Base-by-base conservation (phyloP, 768 basidiomycete species). In the Kwoniella sp. region DNA sequence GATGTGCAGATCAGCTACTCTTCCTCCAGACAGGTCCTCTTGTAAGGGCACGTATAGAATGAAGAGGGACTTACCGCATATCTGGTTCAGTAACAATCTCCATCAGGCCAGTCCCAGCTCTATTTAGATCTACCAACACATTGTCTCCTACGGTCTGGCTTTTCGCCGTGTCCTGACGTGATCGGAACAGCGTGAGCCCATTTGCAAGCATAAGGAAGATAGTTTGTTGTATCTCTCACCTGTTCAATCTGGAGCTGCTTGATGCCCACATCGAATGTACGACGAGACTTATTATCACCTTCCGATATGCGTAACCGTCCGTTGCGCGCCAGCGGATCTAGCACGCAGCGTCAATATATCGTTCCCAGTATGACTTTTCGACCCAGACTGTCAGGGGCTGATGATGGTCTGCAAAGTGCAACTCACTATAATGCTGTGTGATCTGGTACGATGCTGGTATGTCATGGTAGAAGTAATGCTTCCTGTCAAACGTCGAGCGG, bases 381-480 rank as follows among this genome's bases (percentile, higher is more conserved):
- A n/a, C n/a, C n/a, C 55, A 22, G n/a, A n/a, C n/a, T 58, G 45
- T 41, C 11, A 41, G 38, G 11, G 38, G 38, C 11, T 9, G 38
- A 9, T 41, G 9, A 9, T 1, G 47, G 23, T 52, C 55, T 2
- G 64, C 58, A 11, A 89, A 47, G 26, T 25, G 3, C 8, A 20
- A 70, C 82, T 69, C 66, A 92, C 92, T 86, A 80, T 98, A 96
- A 68, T 92, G 90, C 77, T 98, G 94, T 0, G 94, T 99, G 67
- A 99, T 95, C 82, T 99, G 96, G 81, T 93, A 98, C 0, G 95
- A 95, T 3, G 89, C 85, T 0, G 96, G 93, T 37, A 96, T 85
- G 80, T 98, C 96, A 4, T 91, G 86, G 76, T 99, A 98, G 80
- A 97, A 97, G 79, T 99, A 99, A 79, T 98, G 96, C 78, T 99